Conservation (phyloP, 495 filamentous ascomycete species). For the Cairneyella variabilis region DNA sequence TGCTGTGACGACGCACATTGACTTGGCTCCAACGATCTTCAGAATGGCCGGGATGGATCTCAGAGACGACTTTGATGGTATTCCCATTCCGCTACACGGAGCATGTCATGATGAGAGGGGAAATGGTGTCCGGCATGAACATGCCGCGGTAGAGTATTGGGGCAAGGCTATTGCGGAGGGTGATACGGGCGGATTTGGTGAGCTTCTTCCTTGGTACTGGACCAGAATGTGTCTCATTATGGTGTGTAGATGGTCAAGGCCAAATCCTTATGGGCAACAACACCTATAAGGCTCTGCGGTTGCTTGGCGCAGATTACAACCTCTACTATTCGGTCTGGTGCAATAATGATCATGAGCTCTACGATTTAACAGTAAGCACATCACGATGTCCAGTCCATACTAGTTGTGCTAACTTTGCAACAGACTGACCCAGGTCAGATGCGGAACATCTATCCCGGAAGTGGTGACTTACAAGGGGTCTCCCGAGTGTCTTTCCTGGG, state of each 20-base stretch:
- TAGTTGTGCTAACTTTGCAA: too few species aligned
- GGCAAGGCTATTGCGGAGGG: constrained; percentile 44
- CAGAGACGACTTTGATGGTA: constrained; percentile 48
- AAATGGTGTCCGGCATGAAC: constrained; percentile 39
- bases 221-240: too few species aligned
- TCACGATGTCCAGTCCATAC: too few species aligned
- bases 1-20: constrained; percentile 58
- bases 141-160: constrained; percentile 59
- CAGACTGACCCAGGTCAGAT: neutral
- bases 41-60: constrained; percentile 40
- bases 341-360: constrained; percentile 55
- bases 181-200: too few species aligned
- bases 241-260: neutral
- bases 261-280: constrained; percentile 34
- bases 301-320: constrained; percentile 45
- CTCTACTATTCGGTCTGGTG: constrained; percentile 61
- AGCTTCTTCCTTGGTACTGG: constrained; percentile 8
- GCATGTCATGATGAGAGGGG: constrained; percentile 15
- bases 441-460: neutral
- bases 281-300: constrained; percentile 54
- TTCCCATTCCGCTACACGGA: constrained; percentile 39
- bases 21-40: constrained; percentile 60
- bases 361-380: constrained; percentile 50
- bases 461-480: neutral
- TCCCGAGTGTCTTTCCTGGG: constrained; percentile 28